Conservation (phyloP, 495 filamentous ascomycete genomes). For the Hypoxylon lenormandii region DNA sequence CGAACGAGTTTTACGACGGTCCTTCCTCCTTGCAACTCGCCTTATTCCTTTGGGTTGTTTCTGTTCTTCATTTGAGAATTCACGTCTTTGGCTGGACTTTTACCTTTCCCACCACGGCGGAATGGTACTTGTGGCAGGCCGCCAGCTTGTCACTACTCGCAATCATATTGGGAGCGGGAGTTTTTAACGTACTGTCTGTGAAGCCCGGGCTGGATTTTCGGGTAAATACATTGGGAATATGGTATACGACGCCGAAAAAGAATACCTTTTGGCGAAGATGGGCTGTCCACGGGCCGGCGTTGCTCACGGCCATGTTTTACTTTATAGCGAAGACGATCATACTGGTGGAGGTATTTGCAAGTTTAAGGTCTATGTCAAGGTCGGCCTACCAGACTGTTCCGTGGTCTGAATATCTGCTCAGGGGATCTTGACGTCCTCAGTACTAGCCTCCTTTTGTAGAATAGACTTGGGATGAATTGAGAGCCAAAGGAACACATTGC, state of each 20-base stretch:
- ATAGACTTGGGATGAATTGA: too few relatives aligned
- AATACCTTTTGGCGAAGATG: too few relatives aligned
- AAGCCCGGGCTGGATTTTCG: constrained; percentile 34
- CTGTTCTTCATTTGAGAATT: constrained; percentile 32
- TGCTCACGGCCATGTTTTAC: constrained; percentile 2
- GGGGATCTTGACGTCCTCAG: too few relatives aligned
- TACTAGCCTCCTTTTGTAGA: too few relatives aligned
- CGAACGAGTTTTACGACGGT: constrained; percentile 47
- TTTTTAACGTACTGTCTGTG: constrained; percentile 19
- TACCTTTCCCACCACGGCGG: constrained; percentile 35
- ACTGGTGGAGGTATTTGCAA: too few relatives aligned
- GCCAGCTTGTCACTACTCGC: constrained; percentile 39
- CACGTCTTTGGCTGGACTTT: constrained; percentile 45
- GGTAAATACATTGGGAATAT: too few relatives aligned
- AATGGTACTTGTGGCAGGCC: constrained; percentile 11
- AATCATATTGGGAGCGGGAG: constrained; percentile 31
- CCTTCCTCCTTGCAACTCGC: constrained; percentile 39
- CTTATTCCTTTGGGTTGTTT: constrained; percentile 38
- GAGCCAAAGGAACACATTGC: too few relatives aligned
- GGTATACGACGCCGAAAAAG: too few relatives aligned
- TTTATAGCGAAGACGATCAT: constrained; percentile 17
- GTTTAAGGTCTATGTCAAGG: too few relatives aligned
- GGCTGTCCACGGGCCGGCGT: constrained; percentile 34
- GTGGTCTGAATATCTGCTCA: too few relatives aligned
- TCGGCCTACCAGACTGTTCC: too few relatives aligned